Evolutionary conservation across 2,329 filamentous ascomycete genomes (phyloP).

Genomic region (Monilinia vaccinii-corymbosi): DNA sequence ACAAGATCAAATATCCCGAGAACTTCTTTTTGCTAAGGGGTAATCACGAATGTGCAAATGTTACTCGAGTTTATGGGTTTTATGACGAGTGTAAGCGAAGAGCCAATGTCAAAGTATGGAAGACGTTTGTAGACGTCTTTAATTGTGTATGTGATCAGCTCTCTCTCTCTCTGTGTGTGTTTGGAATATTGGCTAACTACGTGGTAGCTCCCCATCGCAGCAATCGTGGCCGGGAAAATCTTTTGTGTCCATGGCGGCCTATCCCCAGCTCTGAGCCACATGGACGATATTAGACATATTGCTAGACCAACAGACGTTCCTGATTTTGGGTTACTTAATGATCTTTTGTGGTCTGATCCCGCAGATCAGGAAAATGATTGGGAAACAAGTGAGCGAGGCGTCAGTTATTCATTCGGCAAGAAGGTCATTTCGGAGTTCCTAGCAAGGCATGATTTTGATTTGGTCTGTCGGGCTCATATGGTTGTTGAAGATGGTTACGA

Average conservation of each 20-base stretch:
- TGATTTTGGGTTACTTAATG: slow-evolving; percentile 90
- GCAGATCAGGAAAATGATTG: slow-evolving; percentile 97
- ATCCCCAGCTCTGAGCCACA: slow-evolving; percentile 84
- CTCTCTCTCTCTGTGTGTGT: too few species aligned
- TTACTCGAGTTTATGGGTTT: slow-evolving; percentile 92
- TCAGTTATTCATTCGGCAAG: slow-evolving; percentile 98
- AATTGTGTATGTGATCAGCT: slow-evolving; percentile 48
- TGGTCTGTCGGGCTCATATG: slow-evolving; percentile 97
- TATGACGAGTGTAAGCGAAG: slow-evolving; percentile 97
- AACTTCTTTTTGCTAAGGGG: slow-evolving; percentile 94
- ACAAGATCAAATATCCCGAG: slow-evolving; percentile 94
- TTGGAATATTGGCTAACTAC: slow-evolving; percentile 13
- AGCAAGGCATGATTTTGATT: slow-evolving; percentile 88
- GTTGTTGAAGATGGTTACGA: slow-evolving; percentile 99
- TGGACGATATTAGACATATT: slow-evolving; percentile 98
- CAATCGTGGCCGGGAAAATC: slow-evolving; percentile 96
- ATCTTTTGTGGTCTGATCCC: slow-evolving; percentile 93
- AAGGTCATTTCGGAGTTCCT: slow-evolving; percentile 97
- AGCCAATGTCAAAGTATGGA: slow-evolving; percentile 97
- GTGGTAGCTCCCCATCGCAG: slow-evolving; percentile 68
- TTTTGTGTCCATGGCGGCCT: slow-evolving; percentile 95
- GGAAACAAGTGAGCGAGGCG: slow-evolving; percentile 94
- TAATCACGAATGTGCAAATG: slow-evolving; percentile 95
- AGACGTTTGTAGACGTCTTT: slow-evolving; percentile 94
- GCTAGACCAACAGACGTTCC: slow-evolving; percentile 93